A percentile compares a stretch with the other conserved stretches of the same genome.
Conservation (phyloP, 805 yeast species). For the Tetrapisispora taiwanensis region DNA sequence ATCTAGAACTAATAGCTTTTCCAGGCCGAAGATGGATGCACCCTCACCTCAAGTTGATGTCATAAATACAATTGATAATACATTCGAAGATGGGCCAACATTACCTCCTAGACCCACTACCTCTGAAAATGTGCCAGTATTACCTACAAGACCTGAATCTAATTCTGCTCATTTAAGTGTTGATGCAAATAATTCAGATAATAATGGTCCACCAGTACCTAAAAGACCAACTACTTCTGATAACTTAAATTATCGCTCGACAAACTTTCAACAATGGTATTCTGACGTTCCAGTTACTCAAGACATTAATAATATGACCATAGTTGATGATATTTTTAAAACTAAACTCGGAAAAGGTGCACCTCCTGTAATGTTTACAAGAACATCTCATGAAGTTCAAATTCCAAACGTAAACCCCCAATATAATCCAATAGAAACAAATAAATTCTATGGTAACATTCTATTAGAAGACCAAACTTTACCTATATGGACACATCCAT, state of each 20-base stretch:
- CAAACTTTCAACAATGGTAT: neutral
- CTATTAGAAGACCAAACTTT: conserved; percentile 53
- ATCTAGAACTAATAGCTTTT: conserved; percentile 1
- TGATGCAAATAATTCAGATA: neutral
- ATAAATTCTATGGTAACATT: conserved; percentile 67
- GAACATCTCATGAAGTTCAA: conserved; percentile 20
- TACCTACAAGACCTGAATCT: neutral
- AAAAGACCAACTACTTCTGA: neutral
- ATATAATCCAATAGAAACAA: conserved; percentile 50
- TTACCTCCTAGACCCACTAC: conserved; percentile 2
- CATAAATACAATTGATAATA: neutral
- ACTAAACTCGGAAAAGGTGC: conserved; percentile 34
- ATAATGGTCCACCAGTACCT: neutral
- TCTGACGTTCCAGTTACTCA: neutral
- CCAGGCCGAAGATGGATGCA: neutral
- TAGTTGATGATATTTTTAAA: conserved; percentile 29
- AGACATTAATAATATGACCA: neutral
- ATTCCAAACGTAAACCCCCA: conserved; percentile 21
- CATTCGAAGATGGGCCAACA: neutral
- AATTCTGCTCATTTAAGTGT: neutral
- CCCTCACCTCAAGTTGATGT: neutral
- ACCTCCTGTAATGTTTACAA: conserved; percentile 36
- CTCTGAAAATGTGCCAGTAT: neutral
- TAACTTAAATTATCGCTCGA: neutral
- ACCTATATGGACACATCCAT: conserved; percentile 76